Conservation (phyloP, 805 yeast genomes). For the Yamadazyma sp. region DNA sequence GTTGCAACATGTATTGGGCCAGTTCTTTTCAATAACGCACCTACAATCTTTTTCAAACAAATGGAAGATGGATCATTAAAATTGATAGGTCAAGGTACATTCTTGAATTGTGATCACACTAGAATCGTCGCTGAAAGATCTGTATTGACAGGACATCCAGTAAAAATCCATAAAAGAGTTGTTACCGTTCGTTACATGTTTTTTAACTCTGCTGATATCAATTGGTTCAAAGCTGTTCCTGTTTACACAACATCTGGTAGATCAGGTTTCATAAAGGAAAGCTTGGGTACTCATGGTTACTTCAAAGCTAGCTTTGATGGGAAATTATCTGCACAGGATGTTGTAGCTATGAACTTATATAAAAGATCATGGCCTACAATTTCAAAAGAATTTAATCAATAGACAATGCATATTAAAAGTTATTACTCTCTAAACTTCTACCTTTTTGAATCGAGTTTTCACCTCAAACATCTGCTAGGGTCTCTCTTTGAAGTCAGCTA, state of each 20-base stretch:
- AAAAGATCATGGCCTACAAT: slow-evolving; percentile 88
- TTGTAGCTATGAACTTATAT: slow-evolving; percentile 89
- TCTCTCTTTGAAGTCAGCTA: too few species aligned
- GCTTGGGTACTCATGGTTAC: slow-evolving; percentile 97
- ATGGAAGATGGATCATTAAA: slow-evolving; percentile 50
- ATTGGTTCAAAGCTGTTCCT: slow-evolving; percentile 87
- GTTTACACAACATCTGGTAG: slow-evolving; percentile 90
- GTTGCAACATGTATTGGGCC: slow-evolving; percentile 91
- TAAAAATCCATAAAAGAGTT: slow-evolving; percentile 88
- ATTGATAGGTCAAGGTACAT: slow-evolving; percentile 86
- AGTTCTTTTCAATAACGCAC: slow-evolving; percentile 75
- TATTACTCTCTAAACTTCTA: neutral
- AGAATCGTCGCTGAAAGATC: slow-evolving; percentile 86
- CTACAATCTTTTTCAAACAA: slow-evolving; percentile 77
- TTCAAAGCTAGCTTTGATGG: slow-evolving; percentile 95
- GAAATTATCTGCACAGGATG: slow-evolving; percentile 85
- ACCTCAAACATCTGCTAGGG: too few species aligned
- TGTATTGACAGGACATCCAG: slow-evolving; percentile 89
- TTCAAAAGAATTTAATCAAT: slow-evolving; percentile 15
- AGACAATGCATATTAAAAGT: neutral
- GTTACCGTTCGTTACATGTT: slow-evolving; percentile 97
- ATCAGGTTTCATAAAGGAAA: slow-evolving; percentile 90
- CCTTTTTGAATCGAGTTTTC: too few species aligned
- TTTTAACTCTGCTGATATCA: slow-evolving; percentile 85
- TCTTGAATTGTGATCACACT: slow-evolving; percentile 79